Evolutionary conservation across 2,329 filamentous ascomycete genomes (phyloP), one percentile per base, ranked within the genome.

Genomic region (Claviceps capensis): DNA sequence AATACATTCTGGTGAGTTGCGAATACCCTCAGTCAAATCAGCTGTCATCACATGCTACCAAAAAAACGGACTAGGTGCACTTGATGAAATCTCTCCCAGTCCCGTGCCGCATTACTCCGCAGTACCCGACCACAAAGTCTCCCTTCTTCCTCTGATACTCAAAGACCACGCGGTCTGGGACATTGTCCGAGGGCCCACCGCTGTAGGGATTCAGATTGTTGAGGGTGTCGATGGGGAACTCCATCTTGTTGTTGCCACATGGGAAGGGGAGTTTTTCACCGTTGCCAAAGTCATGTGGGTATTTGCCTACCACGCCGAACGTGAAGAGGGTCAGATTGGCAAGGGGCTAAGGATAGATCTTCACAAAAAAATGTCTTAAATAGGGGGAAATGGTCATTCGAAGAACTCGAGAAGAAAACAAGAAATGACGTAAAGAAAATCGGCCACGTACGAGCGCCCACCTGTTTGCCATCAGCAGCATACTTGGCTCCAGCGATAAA

Each of bases 1-100:
- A 13, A 43, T 43, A 7, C 41, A 43, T 2, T 23, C 19, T 22
- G 17, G 19, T 22, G 19, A 22, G 22, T 11, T 14, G 4, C 2
- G 13, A 16, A n/a, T 11, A 6, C 5, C 22, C 5, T 23, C 13
- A 34, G 9, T 3, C 2, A 8, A 26, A 16, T 14, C 11, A 26
- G 19, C 22, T 8, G 42, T 23, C 22, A 26, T 26, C 3, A 7
- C 8, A 7, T 9, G 4, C 6, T 22, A 9, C 13, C 11, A 3
- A 6, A 2, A n/a, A n/a, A 43, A 7, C 13, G 5, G 3, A 4
- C 14, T 47, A 47, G n/a, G 11, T 13, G 67, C 49, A 50, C 41
- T 14, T 17, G 34, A 50, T 5, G 5, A 50, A 50, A 19, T 38
- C 34, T 5, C 9, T 5, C 7, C 19, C 14, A 11, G 3, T 2